Conservation (phyloP, 2,329 filamentous ascomycete species). For the Chrysoporthe cubensis region DNA sequence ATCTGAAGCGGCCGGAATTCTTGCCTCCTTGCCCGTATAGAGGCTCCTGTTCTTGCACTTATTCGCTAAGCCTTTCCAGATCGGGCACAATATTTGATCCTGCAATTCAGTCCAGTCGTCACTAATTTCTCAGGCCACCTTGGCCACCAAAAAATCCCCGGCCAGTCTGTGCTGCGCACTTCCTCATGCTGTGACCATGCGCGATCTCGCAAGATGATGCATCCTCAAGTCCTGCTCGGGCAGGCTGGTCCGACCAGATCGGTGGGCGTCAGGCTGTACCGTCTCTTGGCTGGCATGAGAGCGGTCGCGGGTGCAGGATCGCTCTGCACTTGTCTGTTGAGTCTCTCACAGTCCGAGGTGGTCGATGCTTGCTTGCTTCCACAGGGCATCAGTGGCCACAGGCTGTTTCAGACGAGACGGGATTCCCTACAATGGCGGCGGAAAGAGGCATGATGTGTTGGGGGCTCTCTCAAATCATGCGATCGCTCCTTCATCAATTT, state of each 20-base stretch:
- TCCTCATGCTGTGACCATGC: constrained; percentile 27
- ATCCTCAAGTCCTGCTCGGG: neutral
- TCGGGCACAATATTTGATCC: constrained; percentile 31
- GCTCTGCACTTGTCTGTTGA: too few species aligned
- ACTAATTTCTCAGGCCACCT: constrained; percentile 27
- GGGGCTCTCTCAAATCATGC: constrained; percentile 7
- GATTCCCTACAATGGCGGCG: constrained; percentile 17
- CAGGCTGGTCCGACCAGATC: neutral
- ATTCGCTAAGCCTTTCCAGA: constrained; percentile 41
- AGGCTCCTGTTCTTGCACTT: constrained; percentile 34
- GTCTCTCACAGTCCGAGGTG: neutral
- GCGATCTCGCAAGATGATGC: constrained; percentile 19
- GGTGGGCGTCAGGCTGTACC: neutral
- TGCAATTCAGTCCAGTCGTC: constrained; percentile 32
- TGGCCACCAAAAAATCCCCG: constrained; percentile 27
- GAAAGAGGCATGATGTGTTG: constrained; percentile 13
- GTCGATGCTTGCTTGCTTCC: constrained; percentile 7
- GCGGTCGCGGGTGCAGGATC: too few species aligned
- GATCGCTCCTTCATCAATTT: constrained; percentile 4
- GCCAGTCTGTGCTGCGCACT: constrained; percentile 20
- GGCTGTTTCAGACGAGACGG: constrained; percentile 19
- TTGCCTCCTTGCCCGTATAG: constrained; percentile 11
- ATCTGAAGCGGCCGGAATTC: neutral
- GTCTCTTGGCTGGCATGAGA: too few species aligned
- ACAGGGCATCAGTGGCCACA: constrained; percentile 1